These are phyloP conservation scores for Nakaseomyces kungkrabaensis DNA, from an alignment of 1,139 yeast genomes.

Conservation along the genomic window DNA sequence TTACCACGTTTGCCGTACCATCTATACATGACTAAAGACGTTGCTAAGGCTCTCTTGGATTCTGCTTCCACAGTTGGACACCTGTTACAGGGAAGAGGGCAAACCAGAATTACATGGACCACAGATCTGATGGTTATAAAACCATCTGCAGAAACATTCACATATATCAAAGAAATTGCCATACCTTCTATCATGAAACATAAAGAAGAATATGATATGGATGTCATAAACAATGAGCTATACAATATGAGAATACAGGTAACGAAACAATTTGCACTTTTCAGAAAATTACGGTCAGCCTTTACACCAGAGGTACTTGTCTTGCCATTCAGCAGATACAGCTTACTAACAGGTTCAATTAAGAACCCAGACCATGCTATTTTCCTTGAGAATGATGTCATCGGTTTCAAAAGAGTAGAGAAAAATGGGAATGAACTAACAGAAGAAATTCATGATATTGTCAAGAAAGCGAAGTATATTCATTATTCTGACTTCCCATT, in stretches of 20 bases:
- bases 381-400: conserved; percentile 18
- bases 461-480: conserved; percentile 21
- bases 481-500: conserved; percentile 28
- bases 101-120: conserved; percentile 21
- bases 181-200: conserved; percentile 17
- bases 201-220: conserved; percentile 24
- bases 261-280: conserved; percentile 22
- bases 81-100: conserved; percentile 14
- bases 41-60: conserved; percentile 23
- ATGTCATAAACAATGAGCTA: conserved; percentile 24
- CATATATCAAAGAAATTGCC: conserved; percentile 9
- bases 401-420: conserved; percentile 21
- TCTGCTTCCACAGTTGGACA: conserved; percentile 19
- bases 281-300: conserved; percentile 18
- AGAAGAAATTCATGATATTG: conserved; percentile 7
- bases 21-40: conserved; percentile 17
- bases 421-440: conserved; percentile 11
- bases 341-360: conserved; percentile 24
- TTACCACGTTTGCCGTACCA: conserved; percentile 25
- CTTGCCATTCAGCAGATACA: conserved; percentile 26
- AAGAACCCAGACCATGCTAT: conserved; percentile 14
- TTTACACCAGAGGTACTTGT: conserved; percentile 24
- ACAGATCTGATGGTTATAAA: conserved; percentile 28
- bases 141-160: conserved; percentile 20
- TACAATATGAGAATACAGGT: conserved; percentile 23